These are phyloP conservation scores for Talaromyces islandicus DNA, from an alignment of 2,329 filamentous ascomycete genomes.

Conservation along the genomic window DNA sequence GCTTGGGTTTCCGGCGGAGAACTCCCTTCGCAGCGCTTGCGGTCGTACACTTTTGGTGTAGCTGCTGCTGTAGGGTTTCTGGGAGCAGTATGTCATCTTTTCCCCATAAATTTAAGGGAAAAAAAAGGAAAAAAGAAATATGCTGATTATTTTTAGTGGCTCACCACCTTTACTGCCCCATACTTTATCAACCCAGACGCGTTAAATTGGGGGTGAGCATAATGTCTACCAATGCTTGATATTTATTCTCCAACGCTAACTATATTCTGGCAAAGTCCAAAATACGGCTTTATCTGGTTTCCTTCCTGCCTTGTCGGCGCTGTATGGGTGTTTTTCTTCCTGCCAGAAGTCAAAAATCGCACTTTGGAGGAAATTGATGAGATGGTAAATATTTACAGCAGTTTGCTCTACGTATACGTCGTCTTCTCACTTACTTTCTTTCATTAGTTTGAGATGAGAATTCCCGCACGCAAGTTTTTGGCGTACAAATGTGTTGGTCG, in stretches of 20 bases:
- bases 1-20: constrained; percentile 55
- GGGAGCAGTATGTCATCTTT: constrained; percentile 32
- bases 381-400: constrained; percentile 36
- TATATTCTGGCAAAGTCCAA: constrained; percentile 28
- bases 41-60: constrained; percentile 52
- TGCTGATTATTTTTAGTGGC: constrained; percentile 32
- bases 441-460: constrained; percentile 30
- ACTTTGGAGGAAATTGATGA: constrained; percentile 52
- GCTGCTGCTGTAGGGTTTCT: constrained; percentile 51
- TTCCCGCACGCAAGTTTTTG: constrained; percentile 33
- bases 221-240: not conserved
- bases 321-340: constrained; percentile 40
- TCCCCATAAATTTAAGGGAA: too few relatives aligned
- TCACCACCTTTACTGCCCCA: constrained; percentile 53
- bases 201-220: constrained; percentile 46
- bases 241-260: not conserved
- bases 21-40: constrained; percentile 51
- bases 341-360: constrained; percentile 50
- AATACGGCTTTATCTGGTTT: constrained; percentile 55
- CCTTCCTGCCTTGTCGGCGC: constrained; percentile 17
- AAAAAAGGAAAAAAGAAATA: not conserved
- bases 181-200: constrained; percentile 54
- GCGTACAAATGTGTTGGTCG: constrained; percentile 30
- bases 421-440: not conserved
- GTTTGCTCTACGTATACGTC: not conserved